Evolutionary conservation across 805 yeast species (phyloP), one percentile per base, ranked within the genome.

Genomic region (Teunomyces gatunensis): DNA sequence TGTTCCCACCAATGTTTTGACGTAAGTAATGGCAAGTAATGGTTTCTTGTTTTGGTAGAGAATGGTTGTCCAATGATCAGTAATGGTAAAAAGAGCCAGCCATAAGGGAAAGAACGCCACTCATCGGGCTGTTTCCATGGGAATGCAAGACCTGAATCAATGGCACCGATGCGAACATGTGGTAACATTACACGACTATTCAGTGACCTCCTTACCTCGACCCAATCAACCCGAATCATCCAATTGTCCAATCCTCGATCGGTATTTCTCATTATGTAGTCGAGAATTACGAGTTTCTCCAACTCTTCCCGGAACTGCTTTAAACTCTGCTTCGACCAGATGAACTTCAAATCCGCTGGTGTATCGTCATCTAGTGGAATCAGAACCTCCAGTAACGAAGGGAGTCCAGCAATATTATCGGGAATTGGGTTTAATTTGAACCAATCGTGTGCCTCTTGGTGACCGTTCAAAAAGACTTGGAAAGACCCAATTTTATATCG

Each of bases 61-160:
- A 85, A 85, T 3, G 89, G 89, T 49, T 78, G 84, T 0, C 88
- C 88, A 44, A 85, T 80, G 5, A 85, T 60, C 9, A 79, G 70
- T 10, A 78, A 63, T 0, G 91, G 91, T 29, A 85, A 63, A 55
- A 81, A 84, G 21, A 85, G 64, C 92, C 92, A 85, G 0, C 91
- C 91, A 64, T 77, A 85, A 0, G 91, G 91, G 55, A 83, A 85
- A 0, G 88, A 82, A 47, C 91, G 66, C 89, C 90, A 84, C 57
- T 84, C 89, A 62, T 85, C 87, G 0, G 91, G 91, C 53, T 84
- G 89, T 56, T 85, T 85, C 89, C 89, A 85, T 4, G 92, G 91
- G 55, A 83, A 85, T 0, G 90, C 75, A 27, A 85, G 68, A 0
- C 90, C 90, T 12, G 87, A 83, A 56, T 85, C 91, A 39, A 85